Conservation (phyloP, 495 filamentous ascomycete species). For the Ramalina intermedia region DNA sequence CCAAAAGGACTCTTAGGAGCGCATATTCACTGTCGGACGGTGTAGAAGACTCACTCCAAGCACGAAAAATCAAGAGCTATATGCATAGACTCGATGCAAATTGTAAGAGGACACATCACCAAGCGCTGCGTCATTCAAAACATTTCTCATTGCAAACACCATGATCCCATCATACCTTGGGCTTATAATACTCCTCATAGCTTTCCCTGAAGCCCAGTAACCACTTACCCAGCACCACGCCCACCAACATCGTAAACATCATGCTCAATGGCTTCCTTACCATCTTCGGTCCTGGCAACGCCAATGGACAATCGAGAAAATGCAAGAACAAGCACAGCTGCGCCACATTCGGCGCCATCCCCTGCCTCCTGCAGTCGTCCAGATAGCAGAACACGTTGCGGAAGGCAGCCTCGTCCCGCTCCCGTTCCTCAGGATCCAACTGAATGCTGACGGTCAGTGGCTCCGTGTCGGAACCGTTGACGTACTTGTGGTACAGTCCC, state of each 20-base stretch:
- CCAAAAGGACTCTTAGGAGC: too few relatives aligned
- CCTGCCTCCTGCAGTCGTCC: slow-evolving; percentile 6
- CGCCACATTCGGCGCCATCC: background rate
- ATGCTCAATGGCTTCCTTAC: background rate
- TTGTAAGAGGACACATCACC: too few relatives aligned
- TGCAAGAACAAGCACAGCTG: slow-evolving; percentile 5
- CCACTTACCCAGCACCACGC: slow-evolving; percentile 8
- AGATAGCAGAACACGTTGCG: slow-evolving; percentile 5
- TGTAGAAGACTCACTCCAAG: too few relatives aligned
- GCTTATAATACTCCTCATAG: slow-evolving; percentile 7
- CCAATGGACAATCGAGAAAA: slow-evolving; percentile 3
- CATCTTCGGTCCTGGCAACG: slow-evolving; percentile 4
- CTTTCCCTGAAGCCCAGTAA: slow-evolving; percentile 3
- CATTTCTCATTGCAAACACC: too few relatives aligned
- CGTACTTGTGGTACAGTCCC: slow-evolving; percentile 4
- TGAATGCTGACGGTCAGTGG: background rate
- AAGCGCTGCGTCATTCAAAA: too few relatives aligned
- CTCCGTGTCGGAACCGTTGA: slow-evolving; percentile 1
- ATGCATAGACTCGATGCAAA: too few relatives aligned
- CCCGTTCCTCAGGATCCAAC: slow-evolving; percentile 2
- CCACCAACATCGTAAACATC: background rate
- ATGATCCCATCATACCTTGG: too few relatives aligned
- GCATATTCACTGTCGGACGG: too few relatives aligned
- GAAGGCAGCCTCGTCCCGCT: slow-evolving; percentile 8
- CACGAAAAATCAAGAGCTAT: too few relatives aligned